These are phyloP conservation scores for Paramecium bursaria DNA, from an alignment of 73 alveolate genomes.

Conservation along the genomic window DNA sequence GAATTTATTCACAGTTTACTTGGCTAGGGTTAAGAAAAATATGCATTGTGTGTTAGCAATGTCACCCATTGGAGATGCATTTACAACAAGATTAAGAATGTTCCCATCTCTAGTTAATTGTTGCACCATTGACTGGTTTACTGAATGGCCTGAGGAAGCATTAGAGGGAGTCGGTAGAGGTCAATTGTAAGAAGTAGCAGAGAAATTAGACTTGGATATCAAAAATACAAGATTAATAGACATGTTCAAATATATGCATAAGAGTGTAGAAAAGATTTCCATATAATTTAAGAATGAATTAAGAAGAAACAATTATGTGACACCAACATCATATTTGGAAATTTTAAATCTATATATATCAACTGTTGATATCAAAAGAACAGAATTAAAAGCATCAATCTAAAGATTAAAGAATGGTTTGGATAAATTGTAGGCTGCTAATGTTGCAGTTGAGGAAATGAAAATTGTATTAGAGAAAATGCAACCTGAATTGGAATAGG, in stretches of 20 bases:
- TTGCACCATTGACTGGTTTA: conserved; percentile 98
- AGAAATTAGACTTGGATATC: conserved; percentile 68
- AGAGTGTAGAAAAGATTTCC: conserved; percentile 88
- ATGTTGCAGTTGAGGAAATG: conserved; percentile 89
- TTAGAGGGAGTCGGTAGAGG: conserved; percentile 79
- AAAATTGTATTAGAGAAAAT: conserved; percentile 84
- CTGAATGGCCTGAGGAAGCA: conserved; percentile 98
- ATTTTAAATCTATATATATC: conserved; percentile 83
- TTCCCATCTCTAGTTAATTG: conserved; percentile 99
- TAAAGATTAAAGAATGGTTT: conserved; percentile 90
- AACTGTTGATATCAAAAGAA: conserved; percentile 82
- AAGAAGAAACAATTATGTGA: conserved; percentile 89
- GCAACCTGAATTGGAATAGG: conserved; percentile 91
- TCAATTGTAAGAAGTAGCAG: conserved; percentile 68
- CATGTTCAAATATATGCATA: conserved; percentile 84
- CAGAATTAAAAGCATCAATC: conserved; percentile 80
- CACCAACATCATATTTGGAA: conserved; percentile 93
- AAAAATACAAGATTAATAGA: conserved; percentile 73
- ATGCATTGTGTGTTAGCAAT: conserved; percentile 95
- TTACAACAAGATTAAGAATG: conserved; percentile 96
- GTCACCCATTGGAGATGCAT: conserved; percentile 97
- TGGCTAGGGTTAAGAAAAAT: conserved; percentile 91
- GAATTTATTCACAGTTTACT: conserved; percentile 80
- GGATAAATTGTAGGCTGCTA: conserved; percentile 89
- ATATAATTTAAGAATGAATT: conserved; percentile 85